These are phyloP conservation scores for Aspergillus awamori DNA, from an alignment of 2,329 filamentous ascomycete species.

Conservation along the genomic window DNA sequence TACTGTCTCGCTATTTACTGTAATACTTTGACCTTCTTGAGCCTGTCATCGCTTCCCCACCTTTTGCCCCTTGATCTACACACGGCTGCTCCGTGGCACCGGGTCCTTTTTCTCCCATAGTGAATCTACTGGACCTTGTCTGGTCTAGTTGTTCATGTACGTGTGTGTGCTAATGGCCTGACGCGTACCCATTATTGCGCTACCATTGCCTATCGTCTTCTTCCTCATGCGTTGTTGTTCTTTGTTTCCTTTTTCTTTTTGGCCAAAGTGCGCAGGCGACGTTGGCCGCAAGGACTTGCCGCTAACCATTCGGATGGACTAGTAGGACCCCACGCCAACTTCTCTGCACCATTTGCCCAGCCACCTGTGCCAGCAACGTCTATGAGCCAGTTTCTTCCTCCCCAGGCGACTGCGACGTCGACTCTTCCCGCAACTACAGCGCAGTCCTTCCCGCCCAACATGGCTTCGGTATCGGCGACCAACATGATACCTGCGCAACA, in stretches of 20 bases:
- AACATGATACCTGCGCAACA: conserved; percentile 37
- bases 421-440: conserved; percentile 35
- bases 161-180: background rate
- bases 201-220: background rate
- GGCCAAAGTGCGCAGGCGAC: conserved; percentile 6
- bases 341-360: conserved; percentile 39
- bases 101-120: background rate
- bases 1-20: background rate
- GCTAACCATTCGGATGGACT: conserved; percentile 24
- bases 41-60: conserved; percentile 4
- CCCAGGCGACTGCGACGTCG: conserved; percentile 29
- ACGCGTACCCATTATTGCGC: conserved; percentile 1
- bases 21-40: background rate
- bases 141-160: background rate
- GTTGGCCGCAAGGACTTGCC: conserved; percentile 16
- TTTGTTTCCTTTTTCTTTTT: background rate
- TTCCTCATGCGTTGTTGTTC: background rate
- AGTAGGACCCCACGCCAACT: conserved; percentile 41
- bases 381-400: conserved; percentile 36
- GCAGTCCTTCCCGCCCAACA: conserved; percentile 39
- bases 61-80: conserved; percentile 3
- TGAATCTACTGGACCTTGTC: conserved; percentile 2
- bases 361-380: conserved; percentile 32
- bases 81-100: background rate
- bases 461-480: conserved; percentile 40